Base-by-base conservation (phyloP, 2,329 filamentous ascomycete species). In the Phyllosticta paracitricarpa region DNA sequence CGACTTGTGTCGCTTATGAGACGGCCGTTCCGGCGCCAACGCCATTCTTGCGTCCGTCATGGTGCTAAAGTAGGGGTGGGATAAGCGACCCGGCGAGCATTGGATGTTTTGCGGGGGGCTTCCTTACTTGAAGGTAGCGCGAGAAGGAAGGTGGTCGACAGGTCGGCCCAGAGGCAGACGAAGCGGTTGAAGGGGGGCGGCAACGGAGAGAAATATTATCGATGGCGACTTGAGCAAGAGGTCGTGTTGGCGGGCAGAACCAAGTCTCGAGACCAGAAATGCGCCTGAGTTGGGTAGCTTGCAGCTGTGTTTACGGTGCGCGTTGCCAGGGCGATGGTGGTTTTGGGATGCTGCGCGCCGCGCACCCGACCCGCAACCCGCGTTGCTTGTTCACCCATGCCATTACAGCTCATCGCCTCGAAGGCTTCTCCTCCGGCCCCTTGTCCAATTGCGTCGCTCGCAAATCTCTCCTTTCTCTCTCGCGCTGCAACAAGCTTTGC, bases 1-100 rank as follows among this genome's bases (percentile, higher is more conserved):
- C 61, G 74, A 75, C 66, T 73, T 75, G 68, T 74, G 72, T 62
- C 74, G 73, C 59, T 70, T 66, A 62, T 76, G 73, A 51, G 70
- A 52, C 30, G 61, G 57, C 35, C 61, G 61, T 25, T 62, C 61
- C 22, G 54, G 59, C 48, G 54, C 59, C 24, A 55, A 35, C 26
- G 59, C 59, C 54, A 61, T 51, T 35, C 59, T 40, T 26, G 59
- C 51, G 40, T 33, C 54, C 54, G 28, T 57, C 59, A 61, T 57
- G 55, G 30, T 61, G 59, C 54, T 57, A 51, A 17, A 4, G 26
- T n/a, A 48, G 40, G 40, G 40, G 40, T 48, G n/a, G 4, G 40
- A 48, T 48, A 17, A 48, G 40, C 40, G 40, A n/a, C 40, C 40
- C 17, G 40, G 6, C 14, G 40, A n/a, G 40, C 48, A 28, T 10